These are phyloP conservation scores for Serpula lacrymans DNA, from an alignment of 768 basidiomycete genomes.

Conservation along the genomic window DNA sequence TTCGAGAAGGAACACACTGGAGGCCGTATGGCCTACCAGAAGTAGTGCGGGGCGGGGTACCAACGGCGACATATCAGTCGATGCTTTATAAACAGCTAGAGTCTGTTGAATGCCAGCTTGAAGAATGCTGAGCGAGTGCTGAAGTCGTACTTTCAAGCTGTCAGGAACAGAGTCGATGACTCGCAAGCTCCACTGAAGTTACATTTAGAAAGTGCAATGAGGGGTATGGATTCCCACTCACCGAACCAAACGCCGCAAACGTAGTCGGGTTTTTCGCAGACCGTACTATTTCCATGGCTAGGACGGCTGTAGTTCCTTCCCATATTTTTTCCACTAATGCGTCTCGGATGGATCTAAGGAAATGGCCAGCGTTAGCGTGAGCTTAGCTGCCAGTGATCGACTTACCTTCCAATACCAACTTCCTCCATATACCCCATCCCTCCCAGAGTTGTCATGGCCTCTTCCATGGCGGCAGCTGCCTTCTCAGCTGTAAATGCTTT, in stretches of 20 bases:
- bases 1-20: slow-evolving; percentile 59
- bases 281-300: slow-evolving; percentile 64
- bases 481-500: slow-evolving; percentile 73
- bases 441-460: slow-evolving; percentile 70
- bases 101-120: slow-evolving; percentile 39
- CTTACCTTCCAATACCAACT: slow-evolving; percentile 59
- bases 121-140: slow-evolving; percentile 30
- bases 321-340: slow-evolving; percentile 77
- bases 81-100: slow-evolving; percentile 34
- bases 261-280: slow-evolving; percentile 44
- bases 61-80: slow-evolving; percentile 37
- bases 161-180: slow-evolving; percentile 42
- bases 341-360: slow-evolving; percentile 54
- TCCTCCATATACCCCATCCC: slow-evolving; percentile 87
- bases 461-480: slow-evolving; percentile 61
- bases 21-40: slow-evolving; percentile 52
- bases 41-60: slow-evolving; percentile 57
- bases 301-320: slow-evolving; percentile 72
- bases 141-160: slow-evolving; percentile 25
- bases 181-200: slow-evolving; percentile 48
- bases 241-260: slow-evolving; percentile 46
- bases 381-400: background rate
- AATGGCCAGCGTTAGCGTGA: background rate
- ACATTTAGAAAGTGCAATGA: background rate
- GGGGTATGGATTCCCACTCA: slow-evolving; percentile 27